These are phyloP conservation scores for Staphylotrichum tortipilum DNA, from an alignment of 495 filamentous ascomycete species.

Conservation along the genomic window DNA sequence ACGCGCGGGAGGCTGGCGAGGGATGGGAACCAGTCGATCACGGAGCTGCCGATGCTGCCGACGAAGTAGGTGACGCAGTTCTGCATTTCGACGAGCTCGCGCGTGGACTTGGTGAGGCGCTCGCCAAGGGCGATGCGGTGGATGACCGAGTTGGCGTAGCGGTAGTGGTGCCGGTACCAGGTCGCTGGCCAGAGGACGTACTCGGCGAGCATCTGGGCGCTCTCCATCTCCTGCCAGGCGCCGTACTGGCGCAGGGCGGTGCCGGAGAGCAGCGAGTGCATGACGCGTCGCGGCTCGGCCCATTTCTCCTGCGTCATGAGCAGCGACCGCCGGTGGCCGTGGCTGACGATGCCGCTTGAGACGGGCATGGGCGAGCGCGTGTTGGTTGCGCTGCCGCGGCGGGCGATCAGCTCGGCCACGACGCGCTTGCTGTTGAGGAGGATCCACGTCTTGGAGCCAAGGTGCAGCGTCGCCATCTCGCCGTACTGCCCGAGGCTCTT, in stretches of 20 bases:
- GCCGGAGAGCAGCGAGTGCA: conserved; percentile 36
- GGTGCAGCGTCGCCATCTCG: conserved; percentile 17
- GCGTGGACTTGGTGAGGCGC: conserved; percentile 4
- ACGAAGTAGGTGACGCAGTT: conserved; percentile 6
- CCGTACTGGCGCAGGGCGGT: conserved; percentile 27
- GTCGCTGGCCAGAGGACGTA: conserved; percentile 28
- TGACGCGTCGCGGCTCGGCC: conserved; percentile 25
- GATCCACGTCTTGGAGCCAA: conserved; percentile 26
- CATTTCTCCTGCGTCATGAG: conserved; percentile 24
- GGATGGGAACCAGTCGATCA: conserved; percentile 36
- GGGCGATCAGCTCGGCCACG: conserved; percentile 27
- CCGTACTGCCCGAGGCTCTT: conserved; percentile 3
- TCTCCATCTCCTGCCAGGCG: conserved; percentile 34
- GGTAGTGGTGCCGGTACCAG: conserved; percentile 35
- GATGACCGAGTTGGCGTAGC: conserved; percentile 37
- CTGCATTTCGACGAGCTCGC: conserved; percentile 12
- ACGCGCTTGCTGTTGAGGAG: conserved; percentile 29
- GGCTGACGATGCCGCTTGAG: conserved; percentile 21
- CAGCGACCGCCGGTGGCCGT: conserved; percentile 18
- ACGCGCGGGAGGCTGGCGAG: conserved; percentile 26
- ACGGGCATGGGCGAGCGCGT: conserved; percentile 23
- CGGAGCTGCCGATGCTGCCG: conserved; percentile 13
- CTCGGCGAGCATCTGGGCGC: conserved; percentile 28
- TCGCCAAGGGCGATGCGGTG: conserved; percentile 8
- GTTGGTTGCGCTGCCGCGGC: conserved; percentile 23